Evolutionary conservation across 2,329 filamentous ascomycete species (phyloP), one percentile per base, ranked within the genome.

Genomic region (Cladosporium sp.): DNA sequence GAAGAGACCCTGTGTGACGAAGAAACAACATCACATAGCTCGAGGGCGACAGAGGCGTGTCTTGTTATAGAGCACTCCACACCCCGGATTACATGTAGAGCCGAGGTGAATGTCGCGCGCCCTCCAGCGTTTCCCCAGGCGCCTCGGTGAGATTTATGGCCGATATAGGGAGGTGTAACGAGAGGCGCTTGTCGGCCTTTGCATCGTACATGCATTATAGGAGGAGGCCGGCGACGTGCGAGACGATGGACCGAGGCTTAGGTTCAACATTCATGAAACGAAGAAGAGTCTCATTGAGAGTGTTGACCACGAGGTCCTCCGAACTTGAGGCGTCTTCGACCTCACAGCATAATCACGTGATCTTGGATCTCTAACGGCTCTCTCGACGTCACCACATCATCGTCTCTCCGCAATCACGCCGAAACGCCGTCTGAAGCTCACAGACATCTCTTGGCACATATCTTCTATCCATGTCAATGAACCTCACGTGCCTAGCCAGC

Each of bases 11-110:
- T 47, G 57, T 59, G 57, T 59, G 57, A 59, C 57, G 57, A 59
- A 38, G 36, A 47, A 59, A 41, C 38, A 62, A 52, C 32, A 51
- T 62, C 59, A 30, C 57, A 5, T 26, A 11, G 2, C 38, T 15
- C 10, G 36, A 57, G 24, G 61, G 51, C 59, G 47, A 32, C 18
- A 14, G 44, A 47, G 44, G 47, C 47, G 59, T 34, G 32, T 64
- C 61, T 64, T 55, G 61, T 57, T 57, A 64, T 64, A 64, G 30
- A 32, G 30, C 34, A 38, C 44, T 54, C 61, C 61, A 63, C 49
- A 38, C 51, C 61, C 61, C 51, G 61, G 61, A 64, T 64, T 64
- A 64, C 30, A 64, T 57, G 51, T 57, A 55, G 60, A 63, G 61
- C 61, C 61, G 61, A 64, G 61, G 61, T 64, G 61, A 64, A 55